phyloP scores from a whole-genome alignment of 306 rosid genomes.

The Quercus wislizeni region DNA sequence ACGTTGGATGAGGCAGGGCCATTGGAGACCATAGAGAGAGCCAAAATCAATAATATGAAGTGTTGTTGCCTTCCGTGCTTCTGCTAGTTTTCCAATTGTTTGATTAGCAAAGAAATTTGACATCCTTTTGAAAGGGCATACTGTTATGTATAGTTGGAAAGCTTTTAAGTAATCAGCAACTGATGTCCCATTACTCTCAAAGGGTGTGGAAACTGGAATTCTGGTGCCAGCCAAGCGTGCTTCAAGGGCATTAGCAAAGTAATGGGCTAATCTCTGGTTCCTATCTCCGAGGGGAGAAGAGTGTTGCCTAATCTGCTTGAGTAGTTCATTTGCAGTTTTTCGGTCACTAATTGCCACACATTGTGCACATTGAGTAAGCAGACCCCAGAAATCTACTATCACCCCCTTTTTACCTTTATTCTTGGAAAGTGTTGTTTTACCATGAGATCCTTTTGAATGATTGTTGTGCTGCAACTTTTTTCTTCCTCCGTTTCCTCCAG shows the following conservation, averaged over 20 bases:
- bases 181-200: conserved; percentile 34
- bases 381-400: conserved; percentile 53
- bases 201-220: conserved; percentile 33
- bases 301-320: conserved; percentile 69
- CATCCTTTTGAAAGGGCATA: conserved; percentile 60
- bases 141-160: conserved; percentile 39
- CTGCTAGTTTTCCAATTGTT: conserved; percentile 41
- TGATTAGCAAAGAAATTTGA: conserved; percentile 50
- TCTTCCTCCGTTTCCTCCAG: conserved; percentile 2
- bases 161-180: conserved; percentile 53
- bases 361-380: conserved; percentile 64
- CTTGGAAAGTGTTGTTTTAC: conserved; percentile 37
- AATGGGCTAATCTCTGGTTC: conserved; percentile 68
- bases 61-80: conserved; percentile 45
- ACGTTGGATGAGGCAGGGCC: conserved; percentile 69
- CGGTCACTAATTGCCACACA: conserved; percentile 52
- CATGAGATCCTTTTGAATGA: conserved; percentile 26
- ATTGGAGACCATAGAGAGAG: conserved; percentile 70
- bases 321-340: conserved; percentile 55
- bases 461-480: conserved; percentile 17
- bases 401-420: conserved; percentile 42
- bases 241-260: conserved; percentile 60
- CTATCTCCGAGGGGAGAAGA: conserved; percentile 58
- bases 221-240: conserved; percentile 65
- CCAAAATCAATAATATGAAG: conserved; percentile 84